Base-by-base conservation (phyloP, 176 grass and related monocot genomes). In the Phyllostachys edulis region DNA sequence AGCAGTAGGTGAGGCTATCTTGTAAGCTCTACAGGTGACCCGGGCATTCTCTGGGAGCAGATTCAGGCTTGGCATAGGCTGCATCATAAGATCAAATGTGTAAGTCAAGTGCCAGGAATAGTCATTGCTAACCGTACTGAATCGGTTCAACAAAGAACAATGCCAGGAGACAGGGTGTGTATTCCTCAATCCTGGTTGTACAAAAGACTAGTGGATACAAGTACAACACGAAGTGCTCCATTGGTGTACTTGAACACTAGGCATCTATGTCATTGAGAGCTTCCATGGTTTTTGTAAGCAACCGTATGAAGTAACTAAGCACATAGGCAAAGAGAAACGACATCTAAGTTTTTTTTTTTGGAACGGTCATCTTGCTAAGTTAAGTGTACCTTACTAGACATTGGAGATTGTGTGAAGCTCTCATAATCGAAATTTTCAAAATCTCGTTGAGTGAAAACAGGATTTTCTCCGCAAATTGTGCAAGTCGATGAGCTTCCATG, bases 361-460 rank as follows among this genome's bases (percentile, higher is more conserved):
- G 32, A 34, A 34, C 32, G 32, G 32, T 34, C 32, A 34, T 34
- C 32, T 34, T 34, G 32, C 7, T 56, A 56, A n/a, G n/a, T 62
- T 11, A 62, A 27, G 24, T 27, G 23, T 94, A 99, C 93, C 91
- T 80, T 93, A 80, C 90, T 91, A 56, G 93, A 99, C 93, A 96
- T 94, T 27, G 96, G 93, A 29, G 96, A 96, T 32, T 96, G 89
- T 26, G 91, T 96, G 84, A 94, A 96, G 32, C 42, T 87, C 75
- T 96, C 96, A 81, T 96, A 99, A 84, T 99, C 93, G 88, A 96
- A 99, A 57, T 56, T 94, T 78, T 88, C 55, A 87, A 99, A 99
- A 45, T 83, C 75, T 73, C 88, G 49, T 87, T 81, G 40, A 7
- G 81, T 92, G 75, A 96, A 94, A 84, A 44, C 55, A 11, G 93